Conservation (phyloP, 305 asterid genomes). For the Lippia alba region DNA sequence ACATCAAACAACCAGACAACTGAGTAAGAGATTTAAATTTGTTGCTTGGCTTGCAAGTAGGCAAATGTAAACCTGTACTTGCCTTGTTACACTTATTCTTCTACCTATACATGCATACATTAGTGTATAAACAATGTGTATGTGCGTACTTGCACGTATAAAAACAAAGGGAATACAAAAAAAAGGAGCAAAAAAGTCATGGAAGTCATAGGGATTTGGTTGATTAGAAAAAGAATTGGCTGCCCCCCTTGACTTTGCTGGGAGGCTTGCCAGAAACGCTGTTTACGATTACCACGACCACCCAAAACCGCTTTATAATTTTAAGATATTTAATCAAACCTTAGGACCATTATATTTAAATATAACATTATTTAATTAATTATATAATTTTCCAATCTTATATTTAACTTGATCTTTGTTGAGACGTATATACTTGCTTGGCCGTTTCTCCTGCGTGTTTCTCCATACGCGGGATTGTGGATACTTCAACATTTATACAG, state of each 20-base stretch:
- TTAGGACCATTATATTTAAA: background rate
- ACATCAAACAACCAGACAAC: no score
- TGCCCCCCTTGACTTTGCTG: slow-evolving; percentile 37
- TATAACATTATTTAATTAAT: background rate
- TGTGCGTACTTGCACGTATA: background rate
- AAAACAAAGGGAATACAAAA: background rate
- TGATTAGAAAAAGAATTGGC: slow-evolving; percentile 33
- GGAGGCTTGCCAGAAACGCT: slow-evolving; percentile 17
- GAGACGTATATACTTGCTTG: slow-evolving; percentile 1
- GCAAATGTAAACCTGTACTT: no score
- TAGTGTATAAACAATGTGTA: background rate
- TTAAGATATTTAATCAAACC: no score
- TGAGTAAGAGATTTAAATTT: no score
- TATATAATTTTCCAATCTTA: background rate
- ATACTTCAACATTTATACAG: slow-evolving; percentile 29
- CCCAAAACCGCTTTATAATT: slow-evolving; percentile 1
- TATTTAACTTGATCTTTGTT: background rate
- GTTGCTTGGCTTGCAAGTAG: no score
- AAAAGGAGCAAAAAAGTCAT: slow-evolving; percentile 10
- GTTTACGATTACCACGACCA: slow-evolving; percentile 17
- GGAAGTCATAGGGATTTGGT: slow-evolving; percentile 31
- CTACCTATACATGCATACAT: no score
- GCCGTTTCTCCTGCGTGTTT: slow-evolving; percentile 32
- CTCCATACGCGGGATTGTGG: slow-evolving; percentile 42
- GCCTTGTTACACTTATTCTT: no score